phyloP scores from a whole-genome alignment of 2,329 filamentous ascomycete genomes.

The Bipolaris gigantea region DNA sequence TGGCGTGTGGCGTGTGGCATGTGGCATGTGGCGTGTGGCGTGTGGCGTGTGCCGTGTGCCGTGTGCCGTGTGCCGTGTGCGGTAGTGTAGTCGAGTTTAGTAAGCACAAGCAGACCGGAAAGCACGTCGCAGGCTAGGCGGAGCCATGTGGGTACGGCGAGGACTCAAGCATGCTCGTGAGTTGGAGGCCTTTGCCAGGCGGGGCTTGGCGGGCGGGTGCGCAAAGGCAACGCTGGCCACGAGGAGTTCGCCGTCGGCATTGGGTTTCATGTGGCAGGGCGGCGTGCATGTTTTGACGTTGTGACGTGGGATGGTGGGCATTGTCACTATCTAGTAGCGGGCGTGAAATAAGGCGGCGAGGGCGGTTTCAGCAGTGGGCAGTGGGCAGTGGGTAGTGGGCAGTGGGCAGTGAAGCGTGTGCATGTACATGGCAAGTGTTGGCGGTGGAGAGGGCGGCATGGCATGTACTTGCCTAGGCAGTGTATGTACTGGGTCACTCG shows the following conservation, averaged over 20 bases:
- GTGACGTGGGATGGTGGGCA: constrained; percentile 24
- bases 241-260: constrained; percentile 24
- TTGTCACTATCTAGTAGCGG: background rate
- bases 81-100: too few species aligned
- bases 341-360: constrained; percentile 13
- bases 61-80: too few species aligned
- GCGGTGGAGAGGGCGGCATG: background rate
- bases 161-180: constrained; percentile 18
- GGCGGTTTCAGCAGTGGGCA: constrained; percentile 16
- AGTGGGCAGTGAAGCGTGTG: too few species aligned
- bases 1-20: too few species aligned
- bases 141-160: constrained; percentile 9
- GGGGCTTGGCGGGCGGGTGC: background rate
- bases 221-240: constrained; percentile 15
- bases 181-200: background rate
- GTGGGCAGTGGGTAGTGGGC: too few species aligned
- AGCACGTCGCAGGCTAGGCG: constrained; percentile 1
- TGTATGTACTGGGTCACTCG: too few species aligned
- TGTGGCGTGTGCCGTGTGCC: too few species aligned
- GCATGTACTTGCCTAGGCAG: background rate
- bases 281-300: constrained; percentile 23
- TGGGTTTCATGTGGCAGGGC: constrained; percentile 32
- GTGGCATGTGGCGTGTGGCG: too few species aligned
- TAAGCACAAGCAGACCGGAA: background rate
- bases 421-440: too few species aligned